Evolutionary conservation across 495 filamentous ascomycete genomes (phyloP), one percentile per base, ranked within the genome.

Genomic region (Penicillium coprophilum): DNA sequence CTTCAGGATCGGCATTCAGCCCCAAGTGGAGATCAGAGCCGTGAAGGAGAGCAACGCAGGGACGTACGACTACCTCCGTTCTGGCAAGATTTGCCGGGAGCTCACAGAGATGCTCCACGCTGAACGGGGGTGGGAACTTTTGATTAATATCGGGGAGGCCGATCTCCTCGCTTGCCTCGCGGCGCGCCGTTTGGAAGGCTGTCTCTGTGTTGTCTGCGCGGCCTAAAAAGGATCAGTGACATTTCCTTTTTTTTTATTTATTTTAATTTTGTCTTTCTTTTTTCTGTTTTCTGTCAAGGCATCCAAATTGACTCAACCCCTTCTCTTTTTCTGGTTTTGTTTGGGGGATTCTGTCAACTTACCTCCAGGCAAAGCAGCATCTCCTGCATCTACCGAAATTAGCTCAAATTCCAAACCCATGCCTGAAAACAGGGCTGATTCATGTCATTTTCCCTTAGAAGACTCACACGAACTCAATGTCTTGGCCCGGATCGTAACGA

Each of bases 81-180:
- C 84, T 84, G 2, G 92, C 91, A 20, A 96, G 82, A 64, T 84
- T 88, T 41, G 84, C 81, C 32, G 92, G 92, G 4, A 96, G 78
- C 70, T 90, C 84, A 71, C 89, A 90, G 50, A 97, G 82, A 57
- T 91, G 88, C 70, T 96, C 90, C 61, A 96, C 85, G 47, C 77
- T 66, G 73, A 94, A 96, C 5, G 88, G 88, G 0, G 70, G 59
- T 0, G 87, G 88, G 12, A 94, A 75, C 52, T 80, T 76, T 40
- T 72, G 62, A 62, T 83, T 76, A 60, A 84, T 81, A 49, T 82
- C 77, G 8, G 92, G 87, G 0, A 96, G 83, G 1, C 92, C 92
- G 67, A 96, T 96, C 72, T 96, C 92, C 65, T 96, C 92, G 65
- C 78, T 85, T 12, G 92, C 91, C 80, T 96, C 92, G 66, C 92